A percentile compares a stretch with the other conserved stretches of the same genome.
These are phyloP conservation scores for Corrigiola litoralis DNA, from an alignment of 179 eudicot species.

Conservation along the genomic window DNA sequence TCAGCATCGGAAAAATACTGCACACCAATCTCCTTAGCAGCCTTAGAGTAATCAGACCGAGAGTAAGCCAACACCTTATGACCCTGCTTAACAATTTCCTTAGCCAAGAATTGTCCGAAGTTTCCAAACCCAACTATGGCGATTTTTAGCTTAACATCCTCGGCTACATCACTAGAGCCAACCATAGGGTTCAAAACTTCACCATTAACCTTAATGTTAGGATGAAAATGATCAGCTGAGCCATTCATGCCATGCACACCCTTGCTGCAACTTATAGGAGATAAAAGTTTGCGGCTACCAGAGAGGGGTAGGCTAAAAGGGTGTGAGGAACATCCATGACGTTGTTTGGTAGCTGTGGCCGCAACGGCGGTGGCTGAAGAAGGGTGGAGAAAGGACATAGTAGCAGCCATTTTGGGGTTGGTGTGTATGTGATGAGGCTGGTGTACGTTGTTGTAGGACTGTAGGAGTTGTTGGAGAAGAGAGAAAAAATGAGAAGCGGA, in stretches of 20 bases:
- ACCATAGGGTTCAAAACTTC: no score
- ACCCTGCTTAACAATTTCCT: conserved; percentile 24
- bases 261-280: not conserved
- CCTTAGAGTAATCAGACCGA: conserved; percentile 25
- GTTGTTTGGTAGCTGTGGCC: not conserved
- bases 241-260: not conserved
- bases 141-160: conserved; percentile 27
- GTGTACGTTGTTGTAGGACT: no score
- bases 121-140: conserved; percentile 39
- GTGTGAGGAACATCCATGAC: not conserved
- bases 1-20: conserved; percentile 26
- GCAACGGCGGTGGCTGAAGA: not conserved
- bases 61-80: conserved; percentile 37
- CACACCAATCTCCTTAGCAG: conserved; percentile 26
- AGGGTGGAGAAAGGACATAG: conserved; percentile 3
- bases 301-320: not conserved
- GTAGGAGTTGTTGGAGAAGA: not conserved
- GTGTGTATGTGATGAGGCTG: not conserved
- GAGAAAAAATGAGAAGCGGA: conserved; percentile 13
- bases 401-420: not conserved
- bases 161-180: no score
- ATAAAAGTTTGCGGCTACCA: not conserved
- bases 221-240: not conserved
- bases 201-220: no score
- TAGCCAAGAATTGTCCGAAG: conserved; percentile 38